phyloP scores from a whole-genome alignment of 495 filamentous ascomycete species.

The Neurospora intermedia region DNA sequence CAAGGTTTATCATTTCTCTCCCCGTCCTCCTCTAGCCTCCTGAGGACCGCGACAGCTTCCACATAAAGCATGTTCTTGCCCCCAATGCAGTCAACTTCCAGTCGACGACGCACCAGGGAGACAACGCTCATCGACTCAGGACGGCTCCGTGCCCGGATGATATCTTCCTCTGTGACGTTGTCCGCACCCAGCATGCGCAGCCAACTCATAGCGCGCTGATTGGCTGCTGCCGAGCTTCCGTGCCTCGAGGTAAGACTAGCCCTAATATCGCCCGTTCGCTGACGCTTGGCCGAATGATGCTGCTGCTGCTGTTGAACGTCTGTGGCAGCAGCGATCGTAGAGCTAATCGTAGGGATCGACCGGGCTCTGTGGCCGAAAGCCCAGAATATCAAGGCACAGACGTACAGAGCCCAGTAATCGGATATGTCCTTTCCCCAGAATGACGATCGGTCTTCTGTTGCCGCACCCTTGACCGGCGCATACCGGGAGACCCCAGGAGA shows the following conservation, averaged over 20 bases:
- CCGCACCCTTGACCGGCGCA: background rate
- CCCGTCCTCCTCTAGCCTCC: slow-evolving; percentile 30
- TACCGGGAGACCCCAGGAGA: background rate
- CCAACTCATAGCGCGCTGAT: slow-evolving; percentile 39
- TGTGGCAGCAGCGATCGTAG: slow-evolving; percentile 46
- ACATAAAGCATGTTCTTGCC: slow-evolving; percentile 29
- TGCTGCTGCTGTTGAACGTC: slow-evolving; percentile 37
- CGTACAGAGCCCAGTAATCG: slow-evolving; percentile 40
- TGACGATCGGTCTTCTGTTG: background rate
- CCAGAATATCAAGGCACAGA: slow-evolving; percentile 39
- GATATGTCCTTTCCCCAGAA: slow-evolving; percentile 27
- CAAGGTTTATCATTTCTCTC: slow-evolving; percentile 17
- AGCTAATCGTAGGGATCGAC: background rate
- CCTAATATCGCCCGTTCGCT: slow-evolving; percentile 49
- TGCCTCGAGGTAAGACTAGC: slow-evolving; percentile 43
- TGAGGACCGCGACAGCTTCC: slow-evolving; percentile 34
- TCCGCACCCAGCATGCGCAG: slow-evolving; percentile 52
- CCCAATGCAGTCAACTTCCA: slow-evolving; percentile 32
- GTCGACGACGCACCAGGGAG: slow-evolving; percentile 24
- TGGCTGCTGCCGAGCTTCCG: slow-evolving; percentile 23
- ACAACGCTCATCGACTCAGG: slow-evolving; percentile 28
- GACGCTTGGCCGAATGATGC: slow-evolving; percentile 32
- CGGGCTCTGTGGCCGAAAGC: slow-evolving; percentile 25
- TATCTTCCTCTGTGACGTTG: slow-evolving; percentile 32
- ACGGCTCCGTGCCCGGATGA: slow-evolving; percentile 17